These are phyloP conservation scores for Leucocoprinus leucothites DNA, from an alignment of 768 basidiomycete genomes.

Conservation along the genomic window DNA sequence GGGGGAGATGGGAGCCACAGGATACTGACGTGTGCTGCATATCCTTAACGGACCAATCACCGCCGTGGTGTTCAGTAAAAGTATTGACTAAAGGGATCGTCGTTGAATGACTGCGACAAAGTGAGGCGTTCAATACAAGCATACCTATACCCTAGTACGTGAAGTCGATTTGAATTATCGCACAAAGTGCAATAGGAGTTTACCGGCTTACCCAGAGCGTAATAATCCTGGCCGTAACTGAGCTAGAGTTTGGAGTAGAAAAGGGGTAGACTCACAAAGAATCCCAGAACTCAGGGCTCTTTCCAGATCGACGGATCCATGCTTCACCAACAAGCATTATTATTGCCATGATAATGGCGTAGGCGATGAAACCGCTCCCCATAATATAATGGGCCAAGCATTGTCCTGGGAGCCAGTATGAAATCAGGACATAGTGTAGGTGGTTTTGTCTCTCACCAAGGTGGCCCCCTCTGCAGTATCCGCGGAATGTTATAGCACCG, in stretches of 20 bases:
- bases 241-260: not conserved
- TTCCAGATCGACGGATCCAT: constrained; percentile 69
- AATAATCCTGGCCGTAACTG: constrained; percentile 33
- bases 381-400: constrained; percentile 89
- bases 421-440: not conserved
- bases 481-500: constrained; percentile 69
- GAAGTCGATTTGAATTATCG: not conserved
- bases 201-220: constrained; percentile 44
- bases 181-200: not conserved
- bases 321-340: constrained; percentile 72
- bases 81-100: constrained; percentile 62
- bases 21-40: constrained; percentile 86
- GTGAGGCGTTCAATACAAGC: constrained; percentile 18
- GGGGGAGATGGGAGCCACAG: not conserved
- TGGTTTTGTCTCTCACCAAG: constrained; percentile 38
- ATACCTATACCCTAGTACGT: constrained; percentile 64
- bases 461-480: constrained; percentile 76
- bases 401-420: constrained; percentile 44
- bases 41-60: constrained; percentile 83
- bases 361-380: constrained; percentile 90
- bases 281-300: constrained; percentile 85
- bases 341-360: constrained; percentile 78
- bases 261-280: constrained; percentile 51
- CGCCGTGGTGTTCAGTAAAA: constrained; percentile 87
- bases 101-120: not conserved